Base-by-base conservation (phyloP, 306 rosid species). In the Cucurbita pepo region DNA sequence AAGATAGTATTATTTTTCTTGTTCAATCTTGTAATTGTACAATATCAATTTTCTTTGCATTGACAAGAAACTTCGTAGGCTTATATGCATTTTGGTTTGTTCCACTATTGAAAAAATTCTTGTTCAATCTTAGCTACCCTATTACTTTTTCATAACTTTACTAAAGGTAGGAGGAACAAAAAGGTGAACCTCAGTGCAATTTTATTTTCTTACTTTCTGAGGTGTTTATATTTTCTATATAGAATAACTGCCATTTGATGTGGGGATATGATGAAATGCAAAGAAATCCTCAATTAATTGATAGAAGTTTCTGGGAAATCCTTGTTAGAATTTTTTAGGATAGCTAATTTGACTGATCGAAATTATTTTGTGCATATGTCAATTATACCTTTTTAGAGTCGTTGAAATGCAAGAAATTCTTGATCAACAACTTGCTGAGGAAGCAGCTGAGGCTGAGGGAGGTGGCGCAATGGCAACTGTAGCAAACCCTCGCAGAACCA, bases 371-470 rank as follows among this genome's bases (percentile, higher is more conserved):
- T 55, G 37, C 10, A 56, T 75, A 72, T 60, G 50, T 18, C 71
- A 56, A 73, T 61, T 55, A 44, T 67, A 44, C 54, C 41, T 69
- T 63, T 76, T 48, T 54, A 94, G 97, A 86, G 98, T 94, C 77
- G 96, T 94, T 83, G 97, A 90, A 85, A 94, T 89, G 97, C 98
- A 94, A 86, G 98, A 94, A 82, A 88, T 94, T 63, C 92, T 81
- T 72, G 98, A 94, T 86, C 89, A 90, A 83, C 98, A 90, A 82
- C 78, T 91, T 86, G 97, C 96, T 69, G 98, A 94, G 88, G 98
- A 90, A 80, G 96, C 96, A 73, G 97, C 97, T 21, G 98, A 94
- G 83, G 97, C 96, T 72, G 98, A 94, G 84, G 98, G 92, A 69
- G 95, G 81, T 48, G 95, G 87, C 62, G 95, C 85, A 56, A 77